phyloP scores from a whole-genome alignment of 139 green algal species.

The Coccomyxa sp. region DNA sequence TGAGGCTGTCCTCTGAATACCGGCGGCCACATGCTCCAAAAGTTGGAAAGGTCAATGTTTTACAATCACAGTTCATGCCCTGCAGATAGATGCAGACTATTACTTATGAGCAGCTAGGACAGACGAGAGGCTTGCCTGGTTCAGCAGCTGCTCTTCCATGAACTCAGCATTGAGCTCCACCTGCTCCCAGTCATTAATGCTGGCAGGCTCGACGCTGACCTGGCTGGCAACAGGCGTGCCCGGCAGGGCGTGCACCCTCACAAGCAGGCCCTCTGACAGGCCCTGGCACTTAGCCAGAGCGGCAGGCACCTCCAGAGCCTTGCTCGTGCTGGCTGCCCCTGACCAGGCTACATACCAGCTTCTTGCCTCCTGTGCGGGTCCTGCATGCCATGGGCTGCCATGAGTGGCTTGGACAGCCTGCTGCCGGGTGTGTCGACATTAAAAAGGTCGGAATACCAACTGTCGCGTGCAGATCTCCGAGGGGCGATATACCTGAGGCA shows the following conservation, averaged over 20 bases:
- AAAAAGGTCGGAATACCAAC: neutral
- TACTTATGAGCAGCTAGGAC: too few relatives aligned
- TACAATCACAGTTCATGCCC: too few relatives aligned
- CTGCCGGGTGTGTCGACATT: neutral
- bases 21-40: too few relatives aligned
- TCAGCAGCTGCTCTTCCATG: slow-evolving; percentile 73
- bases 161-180: slow-evolving; percentile 72
- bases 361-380: neutral
- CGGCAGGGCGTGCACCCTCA: slow-evolving; percentile 9
- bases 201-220: slow-evolving; percentile 56
- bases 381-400: neutral
- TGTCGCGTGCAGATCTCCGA: neutral
- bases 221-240: slow-evolving; percentile 33
- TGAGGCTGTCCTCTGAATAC: too few relatives aligned
- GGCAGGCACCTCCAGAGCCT: slow-evolving; percentile 38
- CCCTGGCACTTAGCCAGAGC: slow-evolving; percentile 33
- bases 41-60: too few relatives aligned
- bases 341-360: slow-evolving; percentile 45
- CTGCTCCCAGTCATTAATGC: slow-evolving; percentile 81
- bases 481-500: neutral
- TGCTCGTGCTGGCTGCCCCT: slow-evolving; percentile 22
- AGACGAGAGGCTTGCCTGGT: slow-evolving; percentile 49
- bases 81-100: too few relatives aligned
- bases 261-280: slow-evolving; percentile 31
- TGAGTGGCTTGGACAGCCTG: neutral